A percentile compares a stretch with the other conserved stretches of the same genome.
These are phyloP conservation scores for Pichia gijzeniarum DNA, from an alignment of 805 yeast species.

Conservation along the genomic window DNA sequence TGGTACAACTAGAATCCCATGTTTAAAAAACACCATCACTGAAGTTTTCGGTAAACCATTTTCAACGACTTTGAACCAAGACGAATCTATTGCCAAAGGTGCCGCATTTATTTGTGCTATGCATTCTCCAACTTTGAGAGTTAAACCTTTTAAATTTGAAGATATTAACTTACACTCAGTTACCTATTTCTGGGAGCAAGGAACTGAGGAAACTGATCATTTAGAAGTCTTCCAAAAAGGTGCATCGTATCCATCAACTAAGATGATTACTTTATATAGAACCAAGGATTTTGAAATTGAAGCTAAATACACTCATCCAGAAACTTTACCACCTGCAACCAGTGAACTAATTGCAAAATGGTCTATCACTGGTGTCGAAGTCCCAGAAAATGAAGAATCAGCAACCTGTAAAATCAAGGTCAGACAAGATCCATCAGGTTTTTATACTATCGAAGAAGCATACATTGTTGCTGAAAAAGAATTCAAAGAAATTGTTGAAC, in stretches of 20 bases:
- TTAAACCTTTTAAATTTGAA: constrained; percentile 97
- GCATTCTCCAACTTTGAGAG: constrained; percentile 98
- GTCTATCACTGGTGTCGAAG: constrained; percentile 79
- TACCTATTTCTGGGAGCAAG: constrained; percentile 91
- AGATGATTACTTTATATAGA: constrained; percentile 91
- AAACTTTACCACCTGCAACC: constrained; percentile 66
- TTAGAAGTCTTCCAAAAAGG: constrained; percentile 97
- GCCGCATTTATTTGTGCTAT: constrained; percentile 98
- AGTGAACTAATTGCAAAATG: constrained; percentile 70
- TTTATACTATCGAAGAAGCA: constrained; percentile 89
- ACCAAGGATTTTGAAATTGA: constrained; percentile 78
- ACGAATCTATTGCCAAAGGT: constrained; percentile 98
- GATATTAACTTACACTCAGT: constrained; percentile 90
- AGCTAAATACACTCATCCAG: constrained; percentile 77
- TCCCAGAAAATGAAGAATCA: constrained; percentile 66
- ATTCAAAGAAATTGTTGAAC: constrained; percentile 83
- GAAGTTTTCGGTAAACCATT: constrained; percentile 79
- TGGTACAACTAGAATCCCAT: constrained; percentile 97
- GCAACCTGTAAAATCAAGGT: constrained; percentile 88
- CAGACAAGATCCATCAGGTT: constrained; percentile 95
- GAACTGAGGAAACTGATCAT: constrained; percentile 84
- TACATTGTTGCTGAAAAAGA: constrained; percentile 88
- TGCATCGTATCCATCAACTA: constrained; percentile 88
- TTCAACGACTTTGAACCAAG: constrained; percentile 95
- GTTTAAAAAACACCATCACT: constrained; percentile 73